Conservation (phyloP, 495 filamentous ascomycete species). For the Xylona heveae region DNA sequence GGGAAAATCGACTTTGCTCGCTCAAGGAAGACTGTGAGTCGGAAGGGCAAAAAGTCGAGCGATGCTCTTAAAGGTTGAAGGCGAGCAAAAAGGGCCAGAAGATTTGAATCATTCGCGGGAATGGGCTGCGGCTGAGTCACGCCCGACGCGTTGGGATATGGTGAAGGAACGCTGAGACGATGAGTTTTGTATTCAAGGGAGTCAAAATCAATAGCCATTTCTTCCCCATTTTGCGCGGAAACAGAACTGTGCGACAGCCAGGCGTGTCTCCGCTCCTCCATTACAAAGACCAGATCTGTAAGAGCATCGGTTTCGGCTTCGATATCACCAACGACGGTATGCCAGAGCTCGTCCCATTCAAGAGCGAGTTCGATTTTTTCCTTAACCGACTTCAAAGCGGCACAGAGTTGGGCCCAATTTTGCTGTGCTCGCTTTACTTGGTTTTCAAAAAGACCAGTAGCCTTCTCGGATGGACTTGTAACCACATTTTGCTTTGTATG, state of each 20-base stretch:
- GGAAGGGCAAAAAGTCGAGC: constrained; percentile 92
- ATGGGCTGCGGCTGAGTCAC: constrained; percentile 35
- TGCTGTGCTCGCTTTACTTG: constrained; percentile 72
- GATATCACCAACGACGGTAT: constrained; percentile 80
- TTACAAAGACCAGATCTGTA: constrained; percentile 69
- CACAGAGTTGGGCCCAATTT: constrained; percentile 69
- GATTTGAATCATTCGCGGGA: constrained; percentile 52
- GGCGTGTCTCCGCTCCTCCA: constrained; percentile 82
- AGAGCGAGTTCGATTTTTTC: constrained; percentile 85
- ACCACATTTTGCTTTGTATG: constrained; percentile 49
- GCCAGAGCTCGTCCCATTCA: constrained; percentile 98
- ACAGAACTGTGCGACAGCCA: constrained; percentile 31
- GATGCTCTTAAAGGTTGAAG: constrained; percentile 90
- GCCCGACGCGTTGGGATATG: constrained; percentile 30
- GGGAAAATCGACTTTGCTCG: constrained; percentile 62
- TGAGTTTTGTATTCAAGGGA: constrained; percentile 53
- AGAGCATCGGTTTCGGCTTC: constrained; percentile 74
- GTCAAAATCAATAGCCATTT: constrained; percentile 57
- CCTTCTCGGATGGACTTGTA: too few species aligned
- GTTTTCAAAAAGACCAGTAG: too few species aligned
- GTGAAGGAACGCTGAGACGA: constrained; percentile 41
- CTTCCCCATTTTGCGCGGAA: constrained; percentile 20
- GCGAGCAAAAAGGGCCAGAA: constrained; percentile 74
- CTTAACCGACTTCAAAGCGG: constrained; percentile 54
- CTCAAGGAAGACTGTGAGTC: constrained; percentile 60